Evolutionary conservation across 148 eudicot species (phyloP).

Genomic region (Rheum nobile): DNA sequence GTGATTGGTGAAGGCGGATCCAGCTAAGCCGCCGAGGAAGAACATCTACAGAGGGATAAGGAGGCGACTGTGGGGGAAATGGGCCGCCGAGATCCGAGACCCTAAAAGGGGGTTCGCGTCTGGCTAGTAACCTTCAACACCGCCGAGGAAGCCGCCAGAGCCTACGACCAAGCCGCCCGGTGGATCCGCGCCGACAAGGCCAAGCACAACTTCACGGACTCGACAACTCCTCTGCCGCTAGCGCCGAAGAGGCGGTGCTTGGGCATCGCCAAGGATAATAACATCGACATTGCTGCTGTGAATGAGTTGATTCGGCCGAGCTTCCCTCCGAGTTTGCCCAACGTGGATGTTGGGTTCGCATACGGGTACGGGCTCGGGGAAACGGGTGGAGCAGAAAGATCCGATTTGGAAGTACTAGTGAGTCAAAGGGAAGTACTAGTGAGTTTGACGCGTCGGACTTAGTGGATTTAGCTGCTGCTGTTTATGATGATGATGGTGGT

Average conservation of each 20-base stretch:
- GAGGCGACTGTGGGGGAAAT: conserved; percentile 88
- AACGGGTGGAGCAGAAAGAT: no score
- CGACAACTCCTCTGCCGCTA: conserved; percentile 1
- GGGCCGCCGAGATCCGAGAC: conserved; percentile 96
- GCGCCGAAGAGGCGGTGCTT: conserved; percentile 20
- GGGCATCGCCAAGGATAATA: not conserved
- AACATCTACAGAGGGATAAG: conserved; percentile 74
- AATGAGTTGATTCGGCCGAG: conserved; percentile 11
- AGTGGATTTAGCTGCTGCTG: no score
- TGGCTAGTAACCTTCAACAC: conserved; percentile 89
- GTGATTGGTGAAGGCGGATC: no score
- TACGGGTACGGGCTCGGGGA: no score
- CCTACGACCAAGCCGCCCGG: conserved; percentile 68
- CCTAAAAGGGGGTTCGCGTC: conserved; percentile 73
- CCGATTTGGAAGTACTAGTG: no score
- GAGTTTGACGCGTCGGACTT: no score
- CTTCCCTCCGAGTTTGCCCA: no score
- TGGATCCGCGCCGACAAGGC: conserved; percentile 81
- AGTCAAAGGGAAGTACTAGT: no score
- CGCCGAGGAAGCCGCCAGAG: conserved; percentile 67
- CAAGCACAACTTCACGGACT: conserved; percentile 69
- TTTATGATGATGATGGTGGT: no score
- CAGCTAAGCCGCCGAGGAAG: conserved; percentile 30
- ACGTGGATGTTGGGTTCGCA: no score
- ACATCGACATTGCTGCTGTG: no score